Conservation (phyloP, 1,284 basidiomycete genomes). For the Cryptococcus sp. region DNA sequence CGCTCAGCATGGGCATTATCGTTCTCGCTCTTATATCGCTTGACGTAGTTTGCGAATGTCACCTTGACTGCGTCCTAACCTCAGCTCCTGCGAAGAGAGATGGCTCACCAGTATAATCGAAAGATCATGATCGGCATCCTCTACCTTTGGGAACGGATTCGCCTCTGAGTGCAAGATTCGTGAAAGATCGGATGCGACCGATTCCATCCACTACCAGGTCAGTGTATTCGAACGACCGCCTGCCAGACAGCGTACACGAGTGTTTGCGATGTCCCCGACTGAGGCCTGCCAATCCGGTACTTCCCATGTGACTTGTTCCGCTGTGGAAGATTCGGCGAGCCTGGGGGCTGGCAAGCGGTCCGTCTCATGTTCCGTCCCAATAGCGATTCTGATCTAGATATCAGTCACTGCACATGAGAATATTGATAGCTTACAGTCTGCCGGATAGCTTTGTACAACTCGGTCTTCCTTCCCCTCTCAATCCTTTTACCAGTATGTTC, state of each 20-base stretch:
- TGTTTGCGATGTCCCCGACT: background rate
- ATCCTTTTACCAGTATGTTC: slow-evolving; percentile 24
- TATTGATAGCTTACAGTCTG: slow-evolving; percentile 5
- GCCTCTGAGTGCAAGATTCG: background rate
- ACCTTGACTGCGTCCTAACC: slow-evolving; percentile 26
- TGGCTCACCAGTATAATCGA: background rate
- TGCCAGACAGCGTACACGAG: background rate
- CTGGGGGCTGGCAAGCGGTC: background rate
- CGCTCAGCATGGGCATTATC: slow-evolving; percentile 29
- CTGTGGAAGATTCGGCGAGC: background rate
- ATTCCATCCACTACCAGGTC: background rate
- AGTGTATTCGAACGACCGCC: background rate
- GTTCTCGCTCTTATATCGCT: slow-evolving; percentile 36
- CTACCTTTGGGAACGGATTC: background rate
- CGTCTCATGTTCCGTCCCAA: background rate
- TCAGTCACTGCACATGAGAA: background rate
- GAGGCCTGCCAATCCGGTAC: background rate
- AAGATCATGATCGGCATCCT: background rate
- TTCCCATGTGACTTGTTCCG: background rate
- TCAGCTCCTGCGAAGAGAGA: background rate
- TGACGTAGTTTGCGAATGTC: slow-evolving; percentile 42
- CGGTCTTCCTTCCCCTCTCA: slow-evolving; percentile 18
- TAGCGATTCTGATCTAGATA: background rate
- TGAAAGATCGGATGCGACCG: background rate
- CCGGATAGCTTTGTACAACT: slow-evolving; percentile 21